Base-by-base conservation (phyloP, 176 grass and related monocot genomes). In the Oryza officinalis region DNA sequence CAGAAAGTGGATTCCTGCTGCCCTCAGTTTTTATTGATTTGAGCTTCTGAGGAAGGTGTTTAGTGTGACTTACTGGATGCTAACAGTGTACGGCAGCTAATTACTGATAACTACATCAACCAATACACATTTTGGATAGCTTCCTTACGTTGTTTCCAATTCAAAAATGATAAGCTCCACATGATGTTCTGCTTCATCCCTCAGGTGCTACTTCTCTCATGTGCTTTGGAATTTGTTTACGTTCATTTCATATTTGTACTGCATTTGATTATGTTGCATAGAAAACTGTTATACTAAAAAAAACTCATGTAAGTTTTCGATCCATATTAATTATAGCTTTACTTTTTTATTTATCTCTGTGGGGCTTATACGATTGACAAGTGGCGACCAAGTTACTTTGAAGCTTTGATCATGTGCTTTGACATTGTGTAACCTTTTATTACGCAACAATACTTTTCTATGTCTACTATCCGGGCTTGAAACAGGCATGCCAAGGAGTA, bases 1-100 rank as follows among this genome's bases (percentile, higher is more conserved):
- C 44, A 12, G 37, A 41, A 80, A 27, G 72, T 86, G 47, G 44
- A 74, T 86, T 67, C 79, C 47, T 69, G 80, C 52, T 81, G 60
- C 33, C 13, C 75, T 81, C 38, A 18, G 45, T 17, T 66, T 49
- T 49, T 71, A 5, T 27, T 63, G 5, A 50, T 71, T 17, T 59
- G 40, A 67, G 65, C 26, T 9, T 72, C 47, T 46, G 25, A 67
- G 69, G 33, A 79, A 73, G 69, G 69, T 38, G n/a, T 67, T 32
- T 69, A 54, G 31, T 60, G 72, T n/a, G 27, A 61, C 38, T 79
- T 41, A 60, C 25, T 60, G 67, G 45, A 65, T 33, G n/a, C 47
- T 73, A 15, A 67, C 60, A 27, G 46, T 78, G 81, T 32, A 77
- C 63, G 86, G 44, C 33, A 46, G 69, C 69, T 50, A 63, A 76